These are phyloP conservation scores for Aspergillus ochraceus DNA, from an alignment of 2,329 filamentous ascomycete genomes.

Conservation along the genomic window DNA sequence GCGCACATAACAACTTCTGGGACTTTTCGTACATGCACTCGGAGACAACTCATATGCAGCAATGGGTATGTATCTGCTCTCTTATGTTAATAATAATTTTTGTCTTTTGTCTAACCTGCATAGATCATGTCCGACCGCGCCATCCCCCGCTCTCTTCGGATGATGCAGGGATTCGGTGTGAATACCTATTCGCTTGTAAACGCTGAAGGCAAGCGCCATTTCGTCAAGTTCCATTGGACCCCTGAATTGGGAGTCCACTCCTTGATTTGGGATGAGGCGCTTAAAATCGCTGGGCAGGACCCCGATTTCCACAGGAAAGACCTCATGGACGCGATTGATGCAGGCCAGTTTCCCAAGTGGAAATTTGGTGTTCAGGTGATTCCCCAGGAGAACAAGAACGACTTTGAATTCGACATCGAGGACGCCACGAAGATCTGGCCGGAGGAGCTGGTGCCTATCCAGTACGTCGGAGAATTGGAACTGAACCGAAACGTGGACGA, in stretches of 20 bases:
- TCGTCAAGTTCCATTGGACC: constrained; percentile 38
- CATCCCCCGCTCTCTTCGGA: constrained; percentile 36
- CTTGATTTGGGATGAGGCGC: constrained; percentile 62
- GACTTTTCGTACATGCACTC: constrained; percentile 37
- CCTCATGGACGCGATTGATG: constrained; percentile 71
- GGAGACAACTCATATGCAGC: constrained; percentile 36
- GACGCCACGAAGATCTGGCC: constrained; percentile 87
- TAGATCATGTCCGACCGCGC: constrained; percentile 39
- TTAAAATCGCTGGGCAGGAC: constrained; percentile 73
- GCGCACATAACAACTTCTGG: constrained; percentile 54
- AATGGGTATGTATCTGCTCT: constrained; percentile 25
- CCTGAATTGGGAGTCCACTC: constrained; percentile 37
- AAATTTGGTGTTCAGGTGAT: constrained; percentile 80
- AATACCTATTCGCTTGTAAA: constrained; percentile 37
- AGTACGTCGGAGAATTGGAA: constrained; percentile 76
- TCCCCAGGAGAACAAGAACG: constrained; percentile 67
- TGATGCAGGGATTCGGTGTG: constrained; percentile 41
- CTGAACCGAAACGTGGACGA: constrained; percentile 79
- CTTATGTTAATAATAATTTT: too few relatives aligned
- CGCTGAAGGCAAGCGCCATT: constrained; percentile 32
- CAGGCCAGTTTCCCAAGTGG: constrained; percentile 71
- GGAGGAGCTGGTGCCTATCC: constrained; percentile 71
- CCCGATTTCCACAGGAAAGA: constrained; percentile 83
- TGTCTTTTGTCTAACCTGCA: constrained; percentile 5
- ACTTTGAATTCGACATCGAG: constrained; percentile 83